Evolutionary conservation across 176 grass and related monocot genomes (phyloP), one percentile per base, ranked within the genome.

Genomic region (Pharus latifolius): DNA sequence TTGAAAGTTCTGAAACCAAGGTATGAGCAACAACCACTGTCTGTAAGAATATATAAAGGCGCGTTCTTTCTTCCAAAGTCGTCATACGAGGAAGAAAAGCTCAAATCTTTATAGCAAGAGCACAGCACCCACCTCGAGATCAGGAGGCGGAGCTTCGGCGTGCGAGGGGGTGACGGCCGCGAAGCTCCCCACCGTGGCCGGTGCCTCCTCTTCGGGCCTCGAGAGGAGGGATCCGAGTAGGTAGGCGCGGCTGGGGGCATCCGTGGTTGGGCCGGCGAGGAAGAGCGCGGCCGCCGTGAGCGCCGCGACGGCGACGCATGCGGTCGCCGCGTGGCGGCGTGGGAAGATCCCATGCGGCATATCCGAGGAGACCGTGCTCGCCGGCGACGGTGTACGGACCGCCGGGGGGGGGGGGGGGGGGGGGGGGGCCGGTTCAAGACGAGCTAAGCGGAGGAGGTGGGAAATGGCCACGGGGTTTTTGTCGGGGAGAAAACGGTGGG

Each of bases 281-380:
- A 93, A 13, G 33, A 83, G 58, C 37, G 31, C 85, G 43, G 74
- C 68, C 4, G 63, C 65, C 61, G 60, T 37, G 70, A 78, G 24
- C 47, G 75, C 30, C 20, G 83, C 45, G 27, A 72, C 63, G 37
- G 69, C 51, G 17, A 79, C 66, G 77, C 81, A 81, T 57, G 30
- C 43, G 29, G 15, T 22, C 15, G 69, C 82, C 8, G 6, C 56
- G 54, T 64, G 49, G 77, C 49, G 73, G 48, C 73, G 68, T 4
- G 50, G 15, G 61, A 87, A 73, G 53, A 88, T 10, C 22, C 41
- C 81, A 34, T 37, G 59, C 34, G 76, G 60, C 85, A 87, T 83
- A 84, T 69, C 37, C n/a, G n/a, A n/a, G 55, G 27, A 19, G 44
- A 23, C 66, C 10, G 37, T 18, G 44, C 56, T 11, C 28, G 62